Base-by-base conservation (phyloP, 495 filamentous ascomycete genomes). In the Sordaria brevicollis region DNA sequence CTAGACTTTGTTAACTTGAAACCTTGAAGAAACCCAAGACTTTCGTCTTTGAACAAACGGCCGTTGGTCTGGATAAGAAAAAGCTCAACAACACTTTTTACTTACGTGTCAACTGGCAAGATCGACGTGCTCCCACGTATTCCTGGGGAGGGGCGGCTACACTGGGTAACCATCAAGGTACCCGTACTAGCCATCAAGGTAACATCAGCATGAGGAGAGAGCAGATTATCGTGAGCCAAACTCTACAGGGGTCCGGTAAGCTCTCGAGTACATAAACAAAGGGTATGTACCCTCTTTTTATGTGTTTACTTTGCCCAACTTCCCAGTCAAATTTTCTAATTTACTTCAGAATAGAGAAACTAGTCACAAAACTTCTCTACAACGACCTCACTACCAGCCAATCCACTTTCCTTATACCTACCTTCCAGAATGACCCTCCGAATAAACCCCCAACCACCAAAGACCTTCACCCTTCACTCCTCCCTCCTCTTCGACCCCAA, bases 401-500 rank as follows among this genome's bases (percentile, higher is more conserved):
- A 49, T 4, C n/a, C 41, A 49, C 19, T 3, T 57, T 57, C 5
- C 25, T n/a, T n/a, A n/a, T n/a, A n/a, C 49, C 13, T 31, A 62
- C 25, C 13, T 31, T 62, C 49, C n/a, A 13, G 49, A 6, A 62
- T 62, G 49, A 62, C 49, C 25, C 49, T 62, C 8, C 25, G 49
- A 11, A 29, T 62, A 31, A 31, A 17, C 35, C 35, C 35, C 11
- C 35, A n/a, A 69, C 68, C 71, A 33, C 36, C 35, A n/a, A 65
- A 31, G 37, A 72, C 66, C 66, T 71, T 83, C 67, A 78, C 73
- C 4, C 68, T 87, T 17, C 84, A 86, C 68, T 83, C 85, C 13
- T 81, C 81, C 11, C 68, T 78, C 29, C 78, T 85, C 57, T 86
- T 86, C 71, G 81, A 87, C 73, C 81, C 81, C 3, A 80, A 78